These are phyloP conservation scores for Croton laevigatus DNA, from an alignment of 441 rosid species.

Conservation along the genomic window DNA sequence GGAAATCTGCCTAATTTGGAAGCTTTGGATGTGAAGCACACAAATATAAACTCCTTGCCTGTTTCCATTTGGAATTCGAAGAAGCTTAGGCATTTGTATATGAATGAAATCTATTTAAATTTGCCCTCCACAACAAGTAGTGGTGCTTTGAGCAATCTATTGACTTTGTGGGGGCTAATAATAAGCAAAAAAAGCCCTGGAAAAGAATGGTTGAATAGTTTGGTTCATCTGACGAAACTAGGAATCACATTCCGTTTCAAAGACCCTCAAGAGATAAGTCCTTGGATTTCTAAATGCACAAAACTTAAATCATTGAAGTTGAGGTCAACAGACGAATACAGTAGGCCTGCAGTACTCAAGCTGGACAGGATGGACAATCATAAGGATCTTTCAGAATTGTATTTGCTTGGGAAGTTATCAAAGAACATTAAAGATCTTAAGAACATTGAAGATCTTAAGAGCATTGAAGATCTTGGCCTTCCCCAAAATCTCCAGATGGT, in stretches of 20 bases:
- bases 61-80: conserved; percentile 31
- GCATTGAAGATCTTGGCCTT: background rate
- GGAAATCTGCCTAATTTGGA: conserved; percentile 31
- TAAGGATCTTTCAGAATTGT: conserved; percentile 14
- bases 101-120: conserved; percentile 22
- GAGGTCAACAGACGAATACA: conserved; percentile 24
- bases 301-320: conserved; percentile 28
- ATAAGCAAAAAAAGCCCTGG: conserved; percentile 13
- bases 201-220: background rate
- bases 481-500: conserved; percentile 27
- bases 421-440: background rate
- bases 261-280: background rate
- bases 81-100: conserved; percentile 32
- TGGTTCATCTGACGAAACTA: conserved; percentile 23
- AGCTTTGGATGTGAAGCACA: conserved; percentile 40
- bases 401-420: conserved; percentile 27
- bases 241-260: conserved; percentile 25
- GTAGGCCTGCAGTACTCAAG: conserved; percentile 12
- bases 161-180: conserved; percentile 28
- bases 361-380: background rate
- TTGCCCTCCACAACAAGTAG: background rate
- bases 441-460: too few relatives aligned
- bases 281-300: conserved; percentile 11
- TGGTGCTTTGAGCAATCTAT: conserved; percentile 12
- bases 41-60: conserved; percentile 31